phyloP scores from a whole-genome alignment of 441 rosid species.

The Jatropha podagrica region DNA sequence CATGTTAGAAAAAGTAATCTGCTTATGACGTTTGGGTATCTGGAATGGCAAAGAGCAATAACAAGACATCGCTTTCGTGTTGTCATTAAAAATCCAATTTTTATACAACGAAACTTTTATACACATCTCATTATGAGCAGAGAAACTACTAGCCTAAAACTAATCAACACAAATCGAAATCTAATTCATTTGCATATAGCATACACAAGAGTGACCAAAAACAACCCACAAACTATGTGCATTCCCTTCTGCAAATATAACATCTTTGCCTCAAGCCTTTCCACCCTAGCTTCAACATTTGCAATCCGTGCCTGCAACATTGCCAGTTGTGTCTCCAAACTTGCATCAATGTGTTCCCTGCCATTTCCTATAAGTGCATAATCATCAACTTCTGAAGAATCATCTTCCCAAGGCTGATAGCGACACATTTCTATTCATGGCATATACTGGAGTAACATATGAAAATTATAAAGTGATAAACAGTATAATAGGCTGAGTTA shows the following conservation, averaged over 20 bases:
- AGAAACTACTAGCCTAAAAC: slow-evolving; percentile 1
- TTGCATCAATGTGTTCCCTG: slow-evolving; percentile 2
- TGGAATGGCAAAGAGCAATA: neutral
- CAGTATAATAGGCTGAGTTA: no score
- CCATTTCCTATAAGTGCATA: slow-evolving; percentile 14
- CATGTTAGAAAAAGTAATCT: neutral
- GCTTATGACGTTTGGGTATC: no score
- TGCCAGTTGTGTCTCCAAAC: slow-evolving; percentile 30
- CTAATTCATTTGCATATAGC: slow-evolving; percentile 29
- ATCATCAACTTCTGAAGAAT: slow-evolving; percentile 26
- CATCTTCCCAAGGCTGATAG: slow-evolving; percentile 33
- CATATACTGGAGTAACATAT: slow-evolving; percentile 17
- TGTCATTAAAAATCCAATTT: neutral
- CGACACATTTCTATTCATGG: slow-evolving; percentile 30
- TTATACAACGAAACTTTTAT: neutral
- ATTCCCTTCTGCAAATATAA: slow-evolving; percentile 20
- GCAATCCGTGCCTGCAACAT: slow-evolving; percentile 26
- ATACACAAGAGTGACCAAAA: slow-evolving; percentile 24
- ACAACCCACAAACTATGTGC: slow-evolving; percentile 17
- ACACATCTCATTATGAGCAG: slow-evolving; percentile 4
- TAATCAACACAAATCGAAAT: slow-evolving; percentile 3
- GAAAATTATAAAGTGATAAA: neutral
- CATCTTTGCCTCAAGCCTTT: slow-evolving; percentile 31
- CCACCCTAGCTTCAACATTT: slow-evolving; percentile 28
- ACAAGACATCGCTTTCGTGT: neutral